These are phyloP conservation scores for Phyllosticta citrichinensis DNA, from an alignment of 2,329 filamentous ascomycete genomes.

Conservation along the genomic window DNA sequence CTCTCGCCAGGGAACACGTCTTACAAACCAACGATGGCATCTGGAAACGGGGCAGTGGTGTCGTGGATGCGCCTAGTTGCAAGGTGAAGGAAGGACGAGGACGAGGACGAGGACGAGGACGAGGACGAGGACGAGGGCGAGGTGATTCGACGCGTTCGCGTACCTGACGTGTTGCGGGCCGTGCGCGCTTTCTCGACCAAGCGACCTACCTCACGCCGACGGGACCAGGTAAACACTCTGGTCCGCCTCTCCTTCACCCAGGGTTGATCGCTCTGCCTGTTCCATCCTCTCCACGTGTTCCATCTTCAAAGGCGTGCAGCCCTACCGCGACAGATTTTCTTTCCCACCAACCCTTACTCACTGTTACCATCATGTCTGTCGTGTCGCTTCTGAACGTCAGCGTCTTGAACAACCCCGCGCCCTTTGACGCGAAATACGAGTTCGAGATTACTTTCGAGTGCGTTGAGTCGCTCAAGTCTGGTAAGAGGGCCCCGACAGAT, in stretches of 20 bases:
- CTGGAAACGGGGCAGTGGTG: background rate
- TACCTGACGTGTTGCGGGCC: background rate
- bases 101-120: background rate
- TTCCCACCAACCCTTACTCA: background rate
- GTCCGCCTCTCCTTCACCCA: background rate
- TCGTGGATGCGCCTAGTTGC: background rate
- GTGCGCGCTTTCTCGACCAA: background rate
- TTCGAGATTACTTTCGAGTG: slow-evolving; percentile 99
- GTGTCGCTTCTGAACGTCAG: slow-evolving; percentile 93
- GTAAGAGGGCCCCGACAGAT: slow-evolving; percentile 34
- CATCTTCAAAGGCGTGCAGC: background rate
- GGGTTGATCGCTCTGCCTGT: background rate
- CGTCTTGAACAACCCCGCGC: slow-evolving; percentile 93
- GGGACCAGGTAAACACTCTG: background rate
- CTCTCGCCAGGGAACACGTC: no score
- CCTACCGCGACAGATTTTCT: background rate
- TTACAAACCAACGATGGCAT: background rate
- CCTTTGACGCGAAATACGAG: slow-evolving; percentile 85
- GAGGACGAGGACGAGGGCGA: background rate
- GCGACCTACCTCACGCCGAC: background rate
- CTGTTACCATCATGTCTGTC: slow-evolving; percentile 69
- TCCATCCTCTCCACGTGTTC: background rate
- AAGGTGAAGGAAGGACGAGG: background rate
- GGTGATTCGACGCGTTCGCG: background rate
- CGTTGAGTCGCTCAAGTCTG: slow-evolving; percentile 86